Conservation (phyloP, 2,329 filamentous ascomycete species). For the Aciculosporium take region DNA sequence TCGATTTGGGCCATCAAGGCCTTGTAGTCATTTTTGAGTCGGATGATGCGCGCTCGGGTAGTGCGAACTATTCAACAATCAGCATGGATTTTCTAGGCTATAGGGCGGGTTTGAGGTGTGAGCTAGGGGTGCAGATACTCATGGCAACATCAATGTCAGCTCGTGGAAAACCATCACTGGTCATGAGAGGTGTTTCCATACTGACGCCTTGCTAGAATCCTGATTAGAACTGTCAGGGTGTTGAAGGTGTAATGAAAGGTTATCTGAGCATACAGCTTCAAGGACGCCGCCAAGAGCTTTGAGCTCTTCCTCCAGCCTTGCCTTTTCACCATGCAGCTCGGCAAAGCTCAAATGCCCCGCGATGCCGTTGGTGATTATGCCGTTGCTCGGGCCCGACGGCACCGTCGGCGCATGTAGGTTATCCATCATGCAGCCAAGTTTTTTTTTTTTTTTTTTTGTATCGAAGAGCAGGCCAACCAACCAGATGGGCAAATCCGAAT, state of each 20-base stretch:
- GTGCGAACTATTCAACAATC: slow-evolving; percentile 56
- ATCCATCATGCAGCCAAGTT: slow-evolving; percentile 26
- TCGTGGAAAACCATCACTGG: slow-evolving; percentile 80
- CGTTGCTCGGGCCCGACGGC: slow-evolving; percentile 61
- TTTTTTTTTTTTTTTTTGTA: not conserved
- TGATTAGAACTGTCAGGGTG: slow-evolving; percentile 9
- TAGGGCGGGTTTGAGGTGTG: not conserved
- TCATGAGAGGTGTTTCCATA: slow-evolving; percentile 81
- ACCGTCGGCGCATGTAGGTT: slow-evolving; percentile 45
- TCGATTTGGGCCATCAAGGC: slow-evolving; percentile 73
- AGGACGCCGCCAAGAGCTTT: slow-evolving; percentile 72
- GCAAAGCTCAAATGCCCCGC: slow-evolving; percentile 53
- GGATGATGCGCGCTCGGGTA: slow-evolving; percentile 80
- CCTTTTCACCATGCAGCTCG: slow-evolving; percentile 74
- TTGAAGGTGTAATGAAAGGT: not conserved
- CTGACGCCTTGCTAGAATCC: slow-evolving; percentile 64
- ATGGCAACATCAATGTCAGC: slow-evolving; percentile 91
- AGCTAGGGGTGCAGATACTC: slow-evolving; percentile 50
- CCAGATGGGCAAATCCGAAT: no score
- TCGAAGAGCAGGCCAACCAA: not conserved
- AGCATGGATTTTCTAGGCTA: slow-evolving; percentile 3
- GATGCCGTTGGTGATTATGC: slow-evolving; percentile 44
- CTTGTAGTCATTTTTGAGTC: slow-evolving; percentile 86
- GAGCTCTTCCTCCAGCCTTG: slow-evolving; percentile 72
- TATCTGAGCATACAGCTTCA: slow-evolving; percentile 54